Evolutionary conservation across 768 basidiomycete genomes (phyloP), one percentile per base, ranked within the genome.

Genomic region (Boletus subcaerulescens): DNA sequence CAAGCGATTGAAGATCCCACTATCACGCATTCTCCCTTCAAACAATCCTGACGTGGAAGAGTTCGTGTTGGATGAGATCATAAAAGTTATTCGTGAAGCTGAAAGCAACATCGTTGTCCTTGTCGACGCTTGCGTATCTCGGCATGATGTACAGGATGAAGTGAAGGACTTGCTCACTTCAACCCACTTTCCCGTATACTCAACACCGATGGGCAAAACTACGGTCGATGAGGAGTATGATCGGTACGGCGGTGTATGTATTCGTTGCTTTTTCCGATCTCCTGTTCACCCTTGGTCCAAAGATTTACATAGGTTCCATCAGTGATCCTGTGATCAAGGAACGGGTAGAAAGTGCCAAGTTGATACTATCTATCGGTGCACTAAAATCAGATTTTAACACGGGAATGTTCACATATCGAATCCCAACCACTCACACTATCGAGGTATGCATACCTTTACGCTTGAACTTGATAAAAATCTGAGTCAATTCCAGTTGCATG

Each of bases 341-440:
- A 51, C 81, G 77, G 56, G 83, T 94, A 29, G 92, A 95, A 71
- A 74, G 67, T 3, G 84, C 91, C 5, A 89, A 86, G 59, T 74
- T 94, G 42, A 83, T 91, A 46, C 65, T 95, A 13, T 88, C 87
- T 11, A 74, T 95, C 55, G 90, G 91, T 4, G 55, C 74, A 1
- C 73, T 91, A 45, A 82, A 81, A 65, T 83, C 80, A 44, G 92
- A 95, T 69, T 93, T 91, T 76, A 95, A 95, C 70, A 91, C 89
- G 2, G 93, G 91, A 31, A 88, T 87, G 69, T 93, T 92, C 71
- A 87, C 87, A 0, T 91, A 89, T 63, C 81, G 80, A 48, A 84
- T 87, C 43, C 83, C 86, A 7, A 75, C 75, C 0, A 68, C 70
- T 12, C 77, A 76, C 41, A 84, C 82, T 14, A 74, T 91, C 58